Evolutionary conservation across 192 early-diverging fungal species (phyloP).

Genomic region (Umbelopsis vinacea): DNA sequence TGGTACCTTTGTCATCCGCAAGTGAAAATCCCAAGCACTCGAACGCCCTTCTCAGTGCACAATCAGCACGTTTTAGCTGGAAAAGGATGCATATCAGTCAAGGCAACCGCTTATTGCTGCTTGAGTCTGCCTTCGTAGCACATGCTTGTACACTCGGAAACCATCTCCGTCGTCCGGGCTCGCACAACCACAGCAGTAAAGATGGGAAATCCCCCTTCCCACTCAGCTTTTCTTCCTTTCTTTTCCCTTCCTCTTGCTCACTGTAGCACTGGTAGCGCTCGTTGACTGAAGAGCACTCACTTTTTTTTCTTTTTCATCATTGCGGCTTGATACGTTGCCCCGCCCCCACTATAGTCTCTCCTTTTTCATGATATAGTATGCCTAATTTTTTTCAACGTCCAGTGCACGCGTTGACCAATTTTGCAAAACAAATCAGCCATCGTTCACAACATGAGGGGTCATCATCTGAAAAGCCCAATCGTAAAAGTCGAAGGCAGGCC

Average conservation of each 20-base stretch:
- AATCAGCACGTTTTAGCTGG: background rate
- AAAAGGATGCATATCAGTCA: background rate
- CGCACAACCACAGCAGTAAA: background rate
- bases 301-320: background rate
- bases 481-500: slow-evolving; percentile 19
- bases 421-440: slow-evolving; percentile 9
- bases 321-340: slow-evolving; percentile 4
- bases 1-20: background rate
- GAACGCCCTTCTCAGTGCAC: background rate
- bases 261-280: background rate
- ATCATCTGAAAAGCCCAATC: slow-evolving; percentile 7
- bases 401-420: slow-evolving; percentile 14
- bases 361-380: slow-evolving; percentile 18
- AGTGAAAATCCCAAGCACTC: background rate
- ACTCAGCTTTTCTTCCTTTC: background rate
- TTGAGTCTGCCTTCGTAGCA: background rate
- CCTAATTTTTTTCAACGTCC: slow-evolving; percentile 22
- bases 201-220: background rate
- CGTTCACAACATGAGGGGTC: slow-evolving; percentile 7
- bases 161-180: background rate
- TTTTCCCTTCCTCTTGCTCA: background rate
- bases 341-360: background rate
- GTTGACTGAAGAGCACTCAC: background rate
- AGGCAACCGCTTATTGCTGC: background rate
- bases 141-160: slow-evolving; percentile 19